Evolutionary conservation across 441 rosid genomes (phyloP).

Genomic region (Hura crepitans): DNA sequence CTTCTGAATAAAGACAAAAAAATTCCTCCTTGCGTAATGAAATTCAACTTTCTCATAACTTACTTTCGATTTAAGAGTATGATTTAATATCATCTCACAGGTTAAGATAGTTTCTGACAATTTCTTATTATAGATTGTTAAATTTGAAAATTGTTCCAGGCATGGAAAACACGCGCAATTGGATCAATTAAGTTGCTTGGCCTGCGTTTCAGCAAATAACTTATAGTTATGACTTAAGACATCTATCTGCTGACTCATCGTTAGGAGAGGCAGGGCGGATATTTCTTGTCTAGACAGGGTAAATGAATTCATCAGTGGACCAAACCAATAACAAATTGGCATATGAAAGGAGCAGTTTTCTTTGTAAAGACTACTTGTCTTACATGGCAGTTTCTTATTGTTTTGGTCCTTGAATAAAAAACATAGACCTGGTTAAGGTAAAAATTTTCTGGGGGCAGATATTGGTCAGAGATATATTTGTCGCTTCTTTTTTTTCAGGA

Average conservation of each 20-base stretch:
- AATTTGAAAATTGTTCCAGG: neutral
- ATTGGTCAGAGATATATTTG: too few relatives aligned
- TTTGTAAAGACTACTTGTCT: too few relatives aligned
- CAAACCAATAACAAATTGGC: too few relatives aligned
- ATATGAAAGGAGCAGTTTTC: too few relatives aligned
- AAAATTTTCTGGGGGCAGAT: too few relatives aligned
- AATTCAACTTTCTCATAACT: neutral
- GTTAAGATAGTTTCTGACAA: neutral
- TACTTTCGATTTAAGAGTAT: neutral
- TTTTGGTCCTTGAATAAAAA: too few relatives aligned
- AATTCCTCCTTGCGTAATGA: neutral
- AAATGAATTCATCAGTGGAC: too few relatives aligned
- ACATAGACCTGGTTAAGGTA: too few relatives aligned
- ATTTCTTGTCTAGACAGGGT: too few relatives aligned
- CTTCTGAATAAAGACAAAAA: neutral
- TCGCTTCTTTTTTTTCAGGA: too few relatives aligned
- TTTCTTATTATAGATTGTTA: neutral
- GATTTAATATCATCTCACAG: neutral
- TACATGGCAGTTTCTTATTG: too few relatives aligned
- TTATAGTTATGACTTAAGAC: constrained; percentile 1
- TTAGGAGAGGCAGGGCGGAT: too few relatives aligned
- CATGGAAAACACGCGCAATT: neutral
- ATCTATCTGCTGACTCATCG: neutral
- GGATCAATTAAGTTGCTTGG: constrained; percentile 11
- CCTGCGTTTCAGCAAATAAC: neutral